Evolutionary conservation across 257 asterid species (phyloP).

Genomic region (Petrea volubilis): DNA sequence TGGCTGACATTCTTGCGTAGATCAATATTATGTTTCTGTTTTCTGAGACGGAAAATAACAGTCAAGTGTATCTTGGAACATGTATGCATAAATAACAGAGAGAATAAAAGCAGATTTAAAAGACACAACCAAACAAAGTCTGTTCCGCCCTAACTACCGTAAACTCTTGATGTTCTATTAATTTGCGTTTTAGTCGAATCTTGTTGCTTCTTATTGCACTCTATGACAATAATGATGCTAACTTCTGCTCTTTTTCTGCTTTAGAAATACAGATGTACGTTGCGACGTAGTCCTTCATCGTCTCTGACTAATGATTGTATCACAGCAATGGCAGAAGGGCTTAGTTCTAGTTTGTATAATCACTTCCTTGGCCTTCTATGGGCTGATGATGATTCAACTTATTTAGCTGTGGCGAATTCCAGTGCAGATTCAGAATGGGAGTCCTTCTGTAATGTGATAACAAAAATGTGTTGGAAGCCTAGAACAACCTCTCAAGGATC

Average conservation of each 20-base stretch:
- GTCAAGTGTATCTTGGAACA: not conserved
- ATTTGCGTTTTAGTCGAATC: not conserved
- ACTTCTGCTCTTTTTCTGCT: slow-evolving; percentile 23
- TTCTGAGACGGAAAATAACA: not conserved
- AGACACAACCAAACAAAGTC: not conserved
- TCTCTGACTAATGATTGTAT: slow-evolving; percentile 83
- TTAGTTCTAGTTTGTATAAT: slow-evolving; percentile 58
- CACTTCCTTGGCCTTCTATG: slow-evolving; percentile 76
- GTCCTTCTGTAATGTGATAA: slow-evolving; percentile 61
- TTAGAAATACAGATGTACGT: slow-evolving; percentile 78
- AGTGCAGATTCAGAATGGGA: slow-evolving; percentile 83
- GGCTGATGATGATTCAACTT: slow-evolving; percentile 60
- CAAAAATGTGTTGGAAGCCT: slow-evolving; percentile 46
- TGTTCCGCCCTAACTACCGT: slow-evolving; percentile 1
- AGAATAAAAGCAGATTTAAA: slow-evolving; percentile 12
- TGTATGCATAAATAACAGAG: slow-evolving; percentile 12
- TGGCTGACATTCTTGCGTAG: not conserved
- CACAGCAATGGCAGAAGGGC: slow-evolving; percentile 83
- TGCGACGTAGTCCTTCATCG: slow-evolving; percentile 80
- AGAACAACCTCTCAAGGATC: slow-evolving; percentile 28
- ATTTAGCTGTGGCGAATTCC: slow-evolving; percentile 47
- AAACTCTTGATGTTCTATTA: not conserved
- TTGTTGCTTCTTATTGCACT: slow-evolving; percentile 9
- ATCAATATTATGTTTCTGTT: slow-evolving; percentile 6
- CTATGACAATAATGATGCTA: slow-evolving; percentile 25